Evolutionary conservation across 495 filamentous ascomycete genomes (phyloP), one percentile per base, ranked within the genome.

Genomic region (Sabuloglossum arenarium): DNA sequence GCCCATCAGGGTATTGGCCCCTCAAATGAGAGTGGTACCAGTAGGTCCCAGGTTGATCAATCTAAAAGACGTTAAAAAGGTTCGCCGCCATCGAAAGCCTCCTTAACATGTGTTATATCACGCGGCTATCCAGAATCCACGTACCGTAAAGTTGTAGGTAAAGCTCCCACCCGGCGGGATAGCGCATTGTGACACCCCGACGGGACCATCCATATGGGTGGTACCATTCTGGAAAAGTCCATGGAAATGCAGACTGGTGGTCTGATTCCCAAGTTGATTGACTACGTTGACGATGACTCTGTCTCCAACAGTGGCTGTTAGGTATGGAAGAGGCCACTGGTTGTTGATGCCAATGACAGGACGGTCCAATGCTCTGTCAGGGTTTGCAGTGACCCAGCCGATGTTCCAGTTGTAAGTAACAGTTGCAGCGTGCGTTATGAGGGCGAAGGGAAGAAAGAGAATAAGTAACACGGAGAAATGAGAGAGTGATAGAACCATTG

Each of bases 11-110:
- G 54, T 86, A 88, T 63, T 85, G 83, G 6, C 71, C 75, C 45
- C 70, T 68, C 19, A 73, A 72, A 61, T 89, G 85, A 12, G 80
- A 85, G 64, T 89, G 85, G 61, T 88, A 89, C 86, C 86, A 89
- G 66, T 86, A 88, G 0, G 83, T 85, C 29, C 85, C 85, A 11
- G 77, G 77, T 64, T 88, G 80, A 57, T 82, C 69, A 21, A 77
- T 63, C 67, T 85, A 63, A 6, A 52, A 0, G n/a, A 56, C 34
- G 10, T 39, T 23, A 11, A 21, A 43, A 10, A 47, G 23, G 10
- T 27, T 29, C 19, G 0, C 3, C 14, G 23, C n/a, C 10, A 14
- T 51, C 11, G 12, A 51, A 28, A 2, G 24, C 3, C 47, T 51
- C 19, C 8, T 16, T 8, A 28, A 54, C 19, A 3, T 9, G 28